These are phyloP conservation scores for Aurantiochytrium sp. DNA, from an alignment of 108 stramenopile species.

Conservation along the genomic window DNA sequence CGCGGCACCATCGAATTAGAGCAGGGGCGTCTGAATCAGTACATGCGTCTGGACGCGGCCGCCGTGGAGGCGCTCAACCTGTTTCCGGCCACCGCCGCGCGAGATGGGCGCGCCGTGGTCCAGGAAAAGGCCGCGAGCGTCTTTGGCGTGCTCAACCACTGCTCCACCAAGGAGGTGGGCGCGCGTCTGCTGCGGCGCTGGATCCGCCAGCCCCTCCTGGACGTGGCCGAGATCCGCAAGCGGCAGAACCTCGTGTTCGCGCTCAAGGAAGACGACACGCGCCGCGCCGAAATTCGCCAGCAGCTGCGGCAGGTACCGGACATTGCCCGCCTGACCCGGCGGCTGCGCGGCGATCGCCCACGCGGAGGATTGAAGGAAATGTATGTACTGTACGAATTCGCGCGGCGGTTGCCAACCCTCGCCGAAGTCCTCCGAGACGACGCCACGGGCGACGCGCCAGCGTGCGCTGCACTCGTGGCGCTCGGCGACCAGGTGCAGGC, in stretches of 20 bases:
- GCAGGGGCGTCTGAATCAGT: neutral
- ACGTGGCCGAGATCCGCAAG: neutral
- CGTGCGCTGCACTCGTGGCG: neutral
- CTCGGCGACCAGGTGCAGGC: neutral
- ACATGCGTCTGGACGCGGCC: constrained; percentile 33
- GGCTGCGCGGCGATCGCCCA: neutral
- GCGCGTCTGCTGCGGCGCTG: constrained; percentile 48
- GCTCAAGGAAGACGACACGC: neutral
- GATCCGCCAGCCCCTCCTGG: constrained; percentile 52
- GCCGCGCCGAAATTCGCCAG: neutral
- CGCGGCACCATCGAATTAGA: neutral
- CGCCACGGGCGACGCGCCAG: neutral
- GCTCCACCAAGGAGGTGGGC: constrained; percentile 40
- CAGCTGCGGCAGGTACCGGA: constrained; percentile 29
- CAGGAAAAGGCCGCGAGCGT: neutral
- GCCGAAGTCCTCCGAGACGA: neutral
- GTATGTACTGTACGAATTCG: neutral
- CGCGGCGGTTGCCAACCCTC: neutral
- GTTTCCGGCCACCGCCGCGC: neutral
- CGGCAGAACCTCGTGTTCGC: constrained; percentile 20
- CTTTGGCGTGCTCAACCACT: constrained; percentile 4
- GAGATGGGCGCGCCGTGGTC: neutral
- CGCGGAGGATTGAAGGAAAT: neutral
- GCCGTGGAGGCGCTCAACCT: constrained; percentile 30
- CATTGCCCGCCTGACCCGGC: neutral